Evolutionary conservation across 176 grass and related monocot genomes (phyloP).

Genomic region (Cenchrus americanus): DNA sequence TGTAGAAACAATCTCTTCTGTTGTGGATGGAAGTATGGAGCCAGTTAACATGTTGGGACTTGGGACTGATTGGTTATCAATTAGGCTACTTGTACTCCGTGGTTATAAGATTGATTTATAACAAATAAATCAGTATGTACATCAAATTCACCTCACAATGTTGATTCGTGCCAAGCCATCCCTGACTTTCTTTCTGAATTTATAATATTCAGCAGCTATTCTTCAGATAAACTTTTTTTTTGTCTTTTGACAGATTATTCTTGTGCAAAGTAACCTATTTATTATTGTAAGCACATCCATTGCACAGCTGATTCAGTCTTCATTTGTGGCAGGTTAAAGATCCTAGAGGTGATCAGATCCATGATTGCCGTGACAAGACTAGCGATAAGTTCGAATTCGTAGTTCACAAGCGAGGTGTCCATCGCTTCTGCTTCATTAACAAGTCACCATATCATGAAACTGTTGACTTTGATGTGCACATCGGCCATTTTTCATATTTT

Average conservation of each 20-base stretch:
- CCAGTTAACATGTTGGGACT: background rate
- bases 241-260: background rate
- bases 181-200: background rate
- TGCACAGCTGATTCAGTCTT: constrained; percentile 19
- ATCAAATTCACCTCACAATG: background rate
- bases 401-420: constrained; percentile 76
- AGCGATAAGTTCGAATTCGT: constrained; percentile 95
- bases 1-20: background rate
- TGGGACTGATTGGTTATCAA: background rate
- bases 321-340: constrained; percentile 67
- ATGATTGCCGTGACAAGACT: constrained; percentile 73
- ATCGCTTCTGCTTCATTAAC: constrained; percentile 91
- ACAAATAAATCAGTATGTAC: background rate
- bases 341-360: constrained; percentile 66
- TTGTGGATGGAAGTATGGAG: background rate
- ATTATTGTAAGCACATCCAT: background rate
- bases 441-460: constrained; percentile 94
- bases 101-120: background rate
- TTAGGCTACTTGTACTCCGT: background rate
- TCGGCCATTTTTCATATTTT: constrained; percentile 76
- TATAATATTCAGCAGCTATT: background rate
- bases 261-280: background rate
- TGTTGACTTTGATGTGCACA: constrained; percentile 86
- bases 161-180: background rate
- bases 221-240: background rate